Evolutionary conservation across 1,284 basidiomycete genomes (phyloP).

Genomic region (Ceratobasidium sp.): DNA sequence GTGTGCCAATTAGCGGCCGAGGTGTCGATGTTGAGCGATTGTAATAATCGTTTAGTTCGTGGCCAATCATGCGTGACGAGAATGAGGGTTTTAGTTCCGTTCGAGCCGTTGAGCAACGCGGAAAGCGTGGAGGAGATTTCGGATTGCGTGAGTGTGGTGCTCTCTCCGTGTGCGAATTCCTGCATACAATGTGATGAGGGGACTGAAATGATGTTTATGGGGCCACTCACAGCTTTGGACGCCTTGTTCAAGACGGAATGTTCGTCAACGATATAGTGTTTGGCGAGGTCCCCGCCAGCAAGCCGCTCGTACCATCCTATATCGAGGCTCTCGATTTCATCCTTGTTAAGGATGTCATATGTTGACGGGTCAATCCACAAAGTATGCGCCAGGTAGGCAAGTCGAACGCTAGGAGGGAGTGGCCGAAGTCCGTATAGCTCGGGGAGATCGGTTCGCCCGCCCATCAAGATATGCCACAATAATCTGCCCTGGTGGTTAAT

Average conservation of each 20-base stretch:
- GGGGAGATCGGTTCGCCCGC: not conserved
- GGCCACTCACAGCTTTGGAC: constrained; percentile 22
- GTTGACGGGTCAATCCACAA: constrained; percentile 18
- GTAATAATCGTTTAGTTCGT: constrained; percentile 16
- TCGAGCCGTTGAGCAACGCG: not conserved
- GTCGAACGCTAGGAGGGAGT: not conserved
- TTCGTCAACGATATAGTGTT: constrained; percentile 19
- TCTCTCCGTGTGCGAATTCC: constrained; percentile 17
- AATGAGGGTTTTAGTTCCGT: not conserved
- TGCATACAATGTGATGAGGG: not conserved
- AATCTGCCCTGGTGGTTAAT: not conserved
- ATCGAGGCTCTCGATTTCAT: constrained; percentile 2
- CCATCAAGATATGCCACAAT: not conserved
- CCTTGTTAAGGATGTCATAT: not conserved
- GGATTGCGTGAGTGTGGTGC: not conserved
- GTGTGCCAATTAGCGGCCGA: not conserved
- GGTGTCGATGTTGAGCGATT: not conserved
- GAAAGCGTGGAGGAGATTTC: not conserved
- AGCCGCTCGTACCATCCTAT: constrained; percentile 22
- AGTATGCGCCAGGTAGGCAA: constrained; percentile 17
- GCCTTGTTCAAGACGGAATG: not conserved
- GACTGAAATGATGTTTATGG: not conserved
- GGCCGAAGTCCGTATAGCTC: constrained; percentile 1
- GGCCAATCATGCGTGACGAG: constrained; percentile 19
- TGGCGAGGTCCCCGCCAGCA: not conserved